phyloP scores from a whole-genome alignment of 2,329 filamentous ascomycete genomes.

The Epichloe bromicola region DNA sequence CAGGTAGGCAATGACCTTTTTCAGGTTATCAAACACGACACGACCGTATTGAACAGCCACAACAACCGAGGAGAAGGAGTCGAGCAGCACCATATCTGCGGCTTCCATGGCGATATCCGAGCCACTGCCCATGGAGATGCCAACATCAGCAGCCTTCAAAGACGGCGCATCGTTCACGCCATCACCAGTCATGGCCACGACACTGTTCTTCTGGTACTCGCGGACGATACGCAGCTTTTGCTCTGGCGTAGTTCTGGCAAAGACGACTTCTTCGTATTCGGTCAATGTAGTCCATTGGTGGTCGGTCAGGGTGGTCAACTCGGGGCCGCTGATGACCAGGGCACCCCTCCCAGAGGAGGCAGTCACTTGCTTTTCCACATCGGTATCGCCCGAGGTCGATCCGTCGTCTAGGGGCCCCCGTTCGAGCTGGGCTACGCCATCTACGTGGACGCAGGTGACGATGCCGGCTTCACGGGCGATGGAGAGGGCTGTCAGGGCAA shows the following conservation, averaged over 20 bases:
- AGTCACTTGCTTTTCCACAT: conserved; percentile 11
- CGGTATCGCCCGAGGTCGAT: conserved; percentile 9
- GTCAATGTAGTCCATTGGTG: conserved; percentile 55
- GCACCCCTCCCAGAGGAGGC: conserved; percentile 22
- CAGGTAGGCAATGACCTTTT: conserved; percentile 59
- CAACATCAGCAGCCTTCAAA: conserved; percentile 66
- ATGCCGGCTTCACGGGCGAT: conserved; percentile 64
- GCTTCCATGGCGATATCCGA: conserved; percentile 75
- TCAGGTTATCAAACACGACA: conserved; percentile 68
- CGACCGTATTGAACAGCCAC: conserved; percentile 60
- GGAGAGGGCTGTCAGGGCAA: conserved; percentile 58
- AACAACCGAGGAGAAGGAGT: conserved; percentile 59
- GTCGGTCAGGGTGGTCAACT: conserved; percentile 52
- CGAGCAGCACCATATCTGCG: conserved; percentile 69
- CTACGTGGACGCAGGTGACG: conserved; percentile 41
- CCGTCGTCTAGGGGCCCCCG: conserved; percentile 13
- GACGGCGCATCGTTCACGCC: conserved; percentile 80
- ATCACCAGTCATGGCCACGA: conserved; percentile 76
- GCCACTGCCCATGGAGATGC: conserved; percentile 69
- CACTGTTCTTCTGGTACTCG: conserved; percentile 53
- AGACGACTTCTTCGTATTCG: conserved; percentile 57
- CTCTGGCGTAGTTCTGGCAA: conserved; percentile 63
- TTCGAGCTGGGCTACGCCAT: conserved; percentile 39
- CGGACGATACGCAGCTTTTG: conserved; percentile 71
- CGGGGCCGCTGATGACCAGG: conserved; percentile 51